A percentile compares a stretch with the other conserved stretches of the same genome.
Evolutionary conservation across 306 rosid species (phyloP).

Genomic region (Trifolium subterraneum): DNA sequence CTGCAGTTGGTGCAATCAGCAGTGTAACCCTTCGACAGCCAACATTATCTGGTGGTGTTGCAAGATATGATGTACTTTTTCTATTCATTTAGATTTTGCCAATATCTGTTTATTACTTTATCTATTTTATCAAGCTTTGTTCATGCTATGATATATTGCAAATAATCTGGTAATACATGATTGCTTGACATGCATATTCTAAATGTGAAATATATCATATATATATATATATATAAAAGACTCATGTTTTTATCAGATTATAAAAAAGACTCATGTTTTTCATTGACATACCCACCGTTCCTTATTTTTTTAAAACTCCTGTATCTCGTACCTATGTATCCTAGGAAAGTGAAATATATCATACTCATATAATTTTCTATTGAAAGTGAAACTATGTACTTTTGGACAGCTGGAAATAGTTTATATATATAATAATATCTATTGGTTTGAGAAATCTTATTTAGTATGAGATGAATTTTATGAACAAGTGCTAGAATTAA

Average conservation of each 20-base stretch:
- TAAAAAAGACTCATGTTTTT: too few species aligned
- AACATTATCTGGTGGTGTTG: slow-evolving; percentile 65
- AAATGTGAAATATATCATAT: too few species aligned
- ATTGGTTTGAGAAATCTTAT: not conserved
- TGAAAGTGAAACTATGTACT: not conserved
- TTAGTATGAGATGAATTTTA: not conserved
- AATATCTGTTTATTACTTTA: not conserved
- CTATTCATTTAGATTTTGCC: slow-evolving; percentile 24
- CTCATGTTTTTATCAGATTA: too few species aligned
- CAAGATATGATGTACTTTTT: slow-evolving; percentile 69
- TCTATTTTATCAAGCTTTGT: slow-evolving; percentile 20
- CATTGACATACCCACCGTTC: too few species aligned
- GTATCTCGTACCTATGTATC: too few species aligned
- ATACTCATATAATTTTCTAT: not conserved
- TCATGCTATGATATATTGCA: slow-evolving; percentile 17
- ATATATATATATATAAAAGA: too few species aligned
- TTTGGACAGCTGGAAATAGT: not conserved
- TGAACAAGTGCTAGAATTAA: not conserved
- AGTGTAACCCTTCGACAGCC: slow-evolving; percentile 83
- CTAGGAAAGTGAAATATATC: not conserved
- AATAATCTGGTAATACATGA: slow-evolving; percentile 4
- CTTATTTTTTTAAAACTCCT: too few species aligned
- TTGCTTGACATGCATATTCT: slow-evolving; percentile 20
- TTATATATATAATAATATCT: not conserved
- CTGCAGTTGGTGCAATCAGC: slow-evolving; percentile 78